These are phyloP conservation scores for Rhizopus microsporus DNA, from an alignment of 371 early-diverging fungal species.

Conservation along the genomic window DNA sequence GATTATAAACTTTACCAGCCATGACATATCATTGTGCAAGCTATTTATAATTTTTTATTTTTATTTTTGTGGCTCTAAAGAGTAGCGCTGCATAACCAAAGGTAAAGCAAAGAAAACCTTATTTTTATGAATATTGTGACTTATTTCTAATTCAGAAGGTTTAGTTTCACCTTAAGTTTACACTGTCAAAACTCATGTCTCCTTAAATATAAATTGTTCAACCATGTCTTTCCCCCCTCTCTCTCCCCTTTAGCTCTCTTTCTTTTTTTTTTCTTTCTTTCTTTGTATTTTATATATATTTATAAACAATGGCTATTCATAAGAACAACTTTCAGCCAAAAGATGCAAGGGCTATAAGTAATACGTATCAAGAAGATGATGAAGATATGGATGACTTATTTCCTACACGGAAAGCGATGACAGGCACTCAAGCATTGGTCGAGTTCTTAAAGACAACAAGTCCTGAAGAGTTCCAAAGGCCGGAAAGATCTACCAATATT, in stretches of 20 bases:
- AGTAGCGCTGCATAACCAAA: no score
- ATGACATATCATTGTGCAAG: no score
- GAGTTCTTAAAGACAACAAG: constrained; percentile 51
- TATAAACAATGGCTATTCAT: constrained; percentile 10
- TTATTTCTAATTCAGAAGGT: no score
- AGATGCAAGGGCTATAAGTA: constrained; percentile 24
- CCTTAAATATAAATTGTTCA: not conserved
- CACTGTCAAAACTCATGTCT: not conserved
- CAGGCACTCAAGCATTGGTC: constrained; percentile 44
- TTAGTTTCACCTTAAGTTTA: not conserved
- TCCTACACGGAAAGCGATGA: constrained; percentile 27
- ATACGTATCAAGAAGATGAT: constrained; percentile 18
- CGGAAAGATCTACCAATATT: constrained; percentile 24
- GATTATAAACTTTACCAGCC: no score
- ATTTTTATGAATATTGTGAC: no score
- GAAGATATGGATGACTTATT: constrained; percentile 23
- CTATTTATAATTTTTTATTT: no score
- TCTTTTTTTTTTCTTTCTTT: constrained; percentile 8
- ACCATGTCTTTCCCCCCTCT: not conserved
- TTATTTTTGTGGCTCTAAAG: no score
- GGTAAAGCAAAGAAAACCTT: no score
- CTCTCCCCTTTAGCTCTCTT: not conserved
- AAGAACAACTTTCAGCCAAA: constrained; percentile 28
- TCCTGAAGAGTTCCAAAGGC: constrained; percentile 49
- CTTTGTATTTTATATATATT: not conserved